Percentiles rank a stretch among this genome's conserved stretches.
Conservation (phyloP, 2,329 filamentous ascomycete genomes). For the Aspergillus candidus region DNA sequence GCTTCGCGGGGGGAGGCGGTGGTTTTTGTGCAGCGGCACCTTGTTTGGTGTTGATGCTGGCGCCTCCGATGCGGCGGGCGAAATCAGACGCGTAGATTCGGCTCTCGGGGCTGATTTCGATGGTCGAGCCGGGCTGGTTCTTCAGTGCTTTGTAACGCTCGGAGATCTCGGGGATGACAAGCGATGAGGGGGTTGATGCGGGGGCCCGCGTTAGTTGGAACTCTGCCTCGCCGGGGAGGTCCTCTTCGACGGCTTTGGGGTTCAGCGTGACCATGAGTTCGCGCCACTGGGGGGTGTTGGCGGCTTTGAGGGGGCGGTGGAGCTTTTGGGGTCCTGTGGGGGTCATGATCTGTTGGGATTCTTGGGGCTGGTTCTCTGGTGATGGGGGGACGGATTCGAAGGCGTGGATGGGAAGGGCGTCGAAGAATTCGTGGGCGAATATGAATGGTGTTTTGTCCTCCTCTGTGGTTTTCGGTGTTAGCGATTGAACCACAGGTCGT, state of each 20-base stretch:
- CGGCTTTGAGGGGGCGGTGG: slow-evolving; percentile 35
- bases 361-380: slow-evolving; percentile 40
- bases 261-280: slow-evolving; percentile 72
- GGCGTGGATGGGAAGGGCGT: slow-evolving; percentile 90
- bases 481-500: not conserved
- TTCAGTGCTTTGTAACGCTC: slow-evolving; percentile 72
- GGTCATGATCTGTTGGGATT: slow-evolving; percentile 43
- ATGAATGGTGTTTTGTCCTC: slow-evolving; percentile 78
- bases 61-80: slow-evolving; percentile 74
- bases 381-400: slow-evolving; percentile 68
- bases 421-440: slow-evolving; percentile 96
- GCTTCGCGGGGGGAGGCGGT: slow-evolving; percentile 46
- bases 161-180: slow-evolving; percentile 77
- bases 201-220: slow-evolving; percentile 80
- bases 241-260: slow-evolving; percentile 50
- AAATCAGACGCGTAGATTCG: slow-evolving; percentile 75
- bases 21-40: slow-evolving; percentile 1
- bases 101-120: slow-evolving; percentile 88
- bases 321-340: slow-evolving; percentile 45
- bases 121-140: slow-evolving; percentile 59
- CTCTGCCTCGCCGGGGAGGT: slow-evolving; percentile 56
- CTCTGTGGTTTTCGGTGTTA: slow-evolving; percentile 36
- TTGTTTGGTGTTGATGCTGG: slow-evolving; percentile 9
- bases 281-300: slow-evolving; percentile 62
- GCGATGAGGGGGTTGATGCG: slow-evolving; percentile 70